A percentile compares a stretch with the other conserved stretches of the same genome.
phyloP scores from a whole-genome alignment of 2,329 filamentous ascomycete genomes.

The Aspergillus cejpii region DNA sequence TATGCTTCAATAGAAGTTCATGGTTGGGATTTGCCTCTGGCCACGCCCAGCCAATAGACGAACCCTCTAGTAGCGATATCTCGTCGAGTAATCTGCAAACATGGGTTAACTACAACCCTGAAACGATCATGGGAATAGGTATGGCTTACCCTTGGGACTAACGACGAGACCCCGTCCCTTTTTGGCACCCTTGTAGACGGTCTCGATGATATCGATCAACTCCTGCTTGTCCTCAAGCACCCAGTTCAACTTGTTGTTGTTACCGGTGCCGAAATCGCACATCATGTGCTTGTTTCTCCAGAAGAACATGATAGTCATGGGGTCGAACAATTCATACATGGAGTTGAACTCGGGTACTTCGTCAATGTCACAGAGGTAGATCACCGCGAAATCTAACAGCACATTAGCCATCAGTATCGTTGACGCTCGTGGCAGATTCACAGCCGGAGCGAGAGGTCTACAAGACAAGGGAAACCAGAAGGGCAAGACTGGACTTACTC shows the following conservation, averaged over 20 bases:
- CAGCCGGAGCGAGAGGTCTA: not conserved
- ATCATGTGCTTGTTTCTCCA: slow-evolving; percentile 91
- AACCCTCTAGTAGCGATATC: slow-evolving; percentile 55
- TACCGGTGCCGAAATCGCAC: slow-evolving; percentile 86
- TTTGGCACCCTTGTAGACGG: slow-evolving; percentile 95
- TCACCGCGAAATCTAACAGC: slow-evolving; percentile 42
- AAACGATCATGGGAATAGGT: not conserved
- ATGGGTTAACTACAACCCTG: not conserved
- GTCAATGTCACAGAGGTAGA: slow-evolving; percentile 92
- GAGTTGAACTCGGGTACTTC: slow-evolving; percentile 87
- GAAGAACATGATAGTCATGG: slow-evolving; percentile 72
- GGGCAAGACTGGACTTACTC: slow-evolving; percentile 39
- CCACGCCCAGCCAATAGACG: not conserved
- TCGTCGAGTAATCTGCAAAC: slow-evolving; percentile 56
- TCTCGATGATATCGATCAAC: slow-evolving; percentile 96
- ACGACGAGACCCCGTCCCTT: slow-evolving; percentile 95
- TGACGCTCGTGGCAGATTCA: slow-evolving; percentile 43
- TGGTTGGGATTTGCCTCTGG: not conserved
- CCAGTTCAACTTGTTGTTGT: slow-evolving; percentile 98
- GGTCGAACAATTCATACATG: slow-evolving; percentile 88
- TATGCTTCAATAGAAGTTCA: too few species aligned
- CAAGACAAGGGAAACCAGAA: not conserved
- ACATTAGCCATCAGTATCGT: not conserved
- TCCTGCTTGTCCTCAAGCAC: slow-evolving; percentile 97
- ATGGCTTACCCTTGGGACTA: slow-evolving; percentile 69